phyloP scores from a whole-genome alignment of 2,329 filamentous ascomycete species.

The Parascedosporium putredinis region DNA sequence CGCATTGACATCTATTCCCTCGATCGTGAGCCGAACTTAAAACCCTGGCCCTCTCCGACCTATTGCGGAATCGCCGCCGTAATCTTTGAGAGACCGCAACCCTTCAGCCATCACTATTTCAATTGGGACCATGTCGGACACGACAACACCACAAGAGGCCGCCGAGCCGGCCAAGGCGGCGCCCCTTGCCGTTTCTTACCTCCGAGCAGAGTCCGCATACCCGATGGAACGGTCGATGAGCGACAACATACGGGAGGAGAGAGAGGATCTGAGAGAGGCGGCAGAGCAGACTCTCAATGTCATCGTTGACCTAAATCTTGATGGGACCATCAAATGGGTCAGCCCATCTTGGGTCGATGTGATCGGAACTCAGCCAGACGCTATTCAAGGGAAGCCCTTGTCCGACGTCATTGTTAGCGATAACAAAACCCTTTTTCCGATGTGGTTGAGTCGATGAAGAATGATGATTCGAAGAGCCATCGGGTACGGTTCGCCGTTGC shows the following conservation, averaged over 20 bases:
- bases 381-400: constrained; percentile 67
- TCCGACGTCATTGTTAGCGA: constrained; percentile 69
- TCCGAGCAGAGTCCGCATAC: constrained; percentile 37
- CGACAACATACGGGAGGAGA: constrained; percentile 84
- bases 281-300: constrained; percentile 95
- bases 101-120: constrained; percentile 5
- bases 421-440: constrained; percentile 74
- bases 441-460: constrained; percentile 77
- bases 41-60: not conserved
- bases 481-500: constrained; percentile 72
- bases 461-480: constrained; percentile 86
- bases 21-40: not conserved
- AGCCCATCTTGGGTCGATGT: constrained; percentile 94
- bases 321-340: constrained; percentile 88
- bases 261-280: constrained; percentile 87
- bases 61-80: not conserved
- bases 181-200: constrained; percentile 41
- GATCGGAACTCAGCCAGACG: constrained; percentile 65
- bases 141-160: constrained; percentile 8
- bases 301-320: constrained; percentile 85
- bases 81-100: constrained; percentile 11
- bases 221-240: constrained; percentile 61
- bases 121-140: constrained; percentile 8
- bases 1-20: constrained; percentile 6
- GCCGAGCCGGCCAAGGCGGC: constrained; percentile 20